Conservation (phyloP, 2,329 filamentous ascomycete species). For the Elsinoe batatas region DNA sequence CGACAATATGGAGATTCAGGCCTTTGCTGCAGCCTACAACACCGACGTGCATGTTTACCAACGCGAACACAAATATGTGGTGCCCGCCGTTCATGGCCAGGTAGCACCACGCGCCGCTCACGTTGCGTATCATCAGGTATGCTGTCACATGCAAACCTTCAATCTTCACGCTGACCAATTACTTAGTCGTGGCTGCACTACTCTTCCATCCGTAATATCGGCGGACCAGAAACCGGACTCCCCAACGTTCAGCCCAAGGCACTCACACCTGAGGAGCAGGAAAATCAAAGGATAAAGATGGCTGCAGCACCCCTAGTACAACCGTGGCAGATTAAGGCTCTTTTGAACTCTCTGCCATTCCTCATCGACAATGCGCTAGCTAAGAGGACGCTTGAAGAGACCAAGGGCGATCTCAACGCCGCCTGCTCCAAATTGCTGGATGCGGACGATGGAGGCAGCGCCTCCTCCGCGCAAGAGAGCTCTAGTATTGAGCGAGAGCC, state of each 20-base stretch:
- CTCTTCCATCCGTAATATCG: slow-evolving; percentile 53
- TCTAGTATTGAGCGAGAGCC: slow-evolving; percentile 43
- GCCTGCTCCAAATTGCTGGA: slow-evolving; percentile 45
- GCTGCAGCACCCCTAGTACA: slow-evolving; percentile 34
- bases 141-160: too few relatives aligned
- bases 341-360: slow-evolving; percentile 43
- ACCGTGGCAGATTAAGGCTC: slow-evolving; percentile 47
- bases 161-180: too few relatives aligned
- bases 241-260: slow-evolving; percentile 37
- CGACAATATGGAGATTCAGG: slow-evolving; percentile 57
- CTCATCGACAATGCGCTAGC: slow-evolving; percentile 42
- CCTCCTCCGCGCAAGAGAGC: slow-evolving; percentile 35
- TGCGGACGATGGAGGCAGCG: slow-evolving; percentile 34
- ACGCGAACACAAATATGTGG: slow-evolving; percentile 42
- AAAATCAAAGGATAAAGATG: slow-evolving; percentile 28
- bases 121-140: slow-evolving; percentile 46
- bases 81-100: slow-evolving; percentile 33
- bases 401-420: slow-evolving; percentile 44
- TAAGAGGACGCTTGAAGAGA: slow-evolving; percentile 42
- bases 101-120: slow-evolving; percentile 34
- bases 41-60: slow-evolving; percentile 55
- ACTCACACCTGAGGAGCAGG: slow-evolving; percentile 33
- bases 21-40: slow-evolving; percentile 53
- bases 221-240: slow-evolving; percentile 48
- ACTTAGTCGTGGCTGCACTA: slow-evolving; percentile 54